These are phyloP conservation scores for Filobasidium uniguttulatum DNA, from an alignment of 1,284 basidiomycete genomes.

Conservation along the genomic window DNA sequence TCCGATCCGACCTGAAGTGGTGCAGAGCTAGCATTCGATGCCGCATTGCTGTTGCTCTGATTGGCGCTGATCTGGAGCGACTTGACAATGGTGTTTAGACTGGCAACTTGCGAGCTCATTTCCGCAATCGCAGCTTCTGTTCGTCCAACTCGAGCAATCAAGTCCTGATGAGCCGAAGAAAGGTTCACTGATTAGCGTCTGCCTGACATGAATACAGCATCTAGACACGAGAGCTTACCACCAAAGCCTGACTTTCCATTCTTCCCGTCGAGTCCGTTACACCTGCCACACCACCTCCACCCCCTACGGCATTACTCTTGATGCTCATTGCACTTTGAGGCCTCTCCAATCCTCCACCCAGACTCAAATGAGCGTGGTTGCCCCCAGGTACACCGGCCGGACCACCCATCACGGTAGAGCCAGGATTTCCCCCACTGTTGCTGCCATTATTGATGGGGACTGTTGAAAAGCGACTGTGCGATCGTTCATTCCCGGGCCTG, in stretches of 20 bases:
- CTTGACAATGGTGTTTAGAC: conserved; percentile 13
- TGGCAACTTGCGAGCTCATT: conserved; percentile 10
- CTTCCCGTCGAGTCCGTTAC: not conserved
- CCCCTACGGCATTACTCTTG: not conserved
- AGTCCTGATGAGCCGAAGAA: not conserved
- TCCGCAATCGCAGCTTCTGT: conserved; percentile 13
- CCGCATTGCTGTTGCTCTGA: not conserved
- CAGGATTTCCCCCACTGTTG: not conserved
- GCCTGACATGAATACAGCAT: not conserved
- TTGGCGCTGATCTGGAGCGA: conserved; percentile 9
- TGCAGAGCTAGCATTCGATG: not conserved
- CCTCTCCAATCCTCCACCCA: not conserved
- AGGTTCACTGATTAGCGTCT: not conserved
- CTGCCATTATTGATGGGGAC: not conserved
- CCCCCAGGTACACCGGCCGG: not conserved
- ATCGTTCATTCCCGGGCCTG: not conserved
- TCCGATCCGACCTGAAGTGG: too few species aligned
- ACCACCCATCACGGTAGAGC: not conserved
- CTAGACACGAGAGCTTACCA: conserved; percentile 1
- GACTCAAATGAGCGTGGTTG: not conserved
- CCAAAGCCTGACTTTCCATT: conserved; percentile 12
- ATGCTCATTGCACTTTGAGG: not conserved
- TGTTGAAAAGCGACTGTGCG: not conserved
- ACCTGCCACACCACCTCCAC: not conserved
- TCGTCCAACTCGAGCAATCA: conserved; percentile 9